Evolutionary conservation across 306 rosid genomes (phyloP), one percentile per base, ranked within the genome.

Genomic region (Quillaja saponaria): DNA sequence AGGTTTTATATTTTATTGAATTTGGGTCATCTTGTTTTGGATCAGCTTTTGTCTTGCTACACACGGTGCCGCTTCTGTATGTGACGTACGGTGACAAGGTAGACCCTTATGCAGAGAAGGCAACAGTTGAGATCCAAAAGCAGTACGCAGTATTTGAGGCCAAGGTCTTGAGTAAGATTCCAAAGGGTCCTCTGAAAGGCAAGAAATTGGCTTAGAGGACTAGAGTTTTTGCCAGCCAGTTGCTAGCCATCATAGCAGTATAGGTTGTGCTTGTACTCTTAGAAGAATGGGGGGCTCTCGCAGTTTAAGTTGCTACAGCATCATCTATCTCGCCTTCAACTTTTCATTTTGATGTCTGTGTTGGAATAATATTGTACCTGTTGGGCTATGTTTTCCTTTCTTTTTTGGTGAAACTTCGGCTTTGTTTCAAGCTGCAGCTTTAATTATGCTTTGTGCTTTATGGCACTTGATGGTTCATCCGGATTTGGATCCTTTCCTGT

Each of bases 1-100:
- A 18, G 54, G 8, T 10, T 15, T 53, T 21, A 44, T 11, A 10
- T 58, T 20, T 37, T 39, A 34, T 67, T 62, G 46, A 64, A 51
- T 21, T 41, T 54, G 6, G 16, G 4, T 40, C 7, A 58, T 49
- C 17, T 73, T 68, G 25, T 46, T 42, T 69, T 69, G 56, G 34
- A 17, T 54, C 96, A 91, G 97, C 58, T n/a, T 82, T 91, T 62
- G 86, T 91, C 54, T 40, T 77, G 76, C 86, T 91, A 70, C 79
- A 75, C 72, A 91, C 88, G 0, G 77, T 91, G 35, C 97, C 97
- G 17, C 85, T 86, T 14, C 1, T 88, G 28, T 91, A 91, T 65
- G 95, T 86, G 37, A 91, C 84, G 80, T 84, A 70, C 38, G 86
- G 84, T 67, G 81, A 77, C 59, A 82, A 82, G 74, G 70, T 91